Percentiles rank a stretch among this genome's conserved stretches.
Conservation (phyloP, 345 rosid genomes). For the Rhizophora apiculata region DNA sequence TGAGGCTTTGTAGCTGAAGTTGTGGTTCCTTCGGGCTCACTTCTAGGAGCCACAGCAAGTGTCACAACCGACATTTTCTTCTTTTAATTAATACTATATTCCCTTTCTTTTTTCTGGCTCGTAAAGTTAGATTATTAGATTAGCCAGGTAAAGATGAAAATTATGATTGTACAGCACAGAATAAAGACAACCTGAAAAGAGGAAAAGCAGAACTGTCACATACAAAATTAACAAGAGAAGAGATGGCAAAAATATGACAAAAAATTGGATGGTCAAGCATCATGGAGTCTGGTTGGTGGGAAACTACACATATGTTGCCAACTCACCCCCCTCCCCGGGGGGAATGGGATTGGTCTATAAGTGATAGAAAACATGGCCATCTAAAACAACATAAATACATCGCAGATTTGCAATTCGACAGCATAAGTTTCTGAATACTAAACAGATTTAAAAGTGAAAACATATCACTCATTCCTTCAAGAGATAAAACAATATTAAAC, state of each 20-base stretch:
- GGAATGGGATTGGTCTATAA: too few species aligned
- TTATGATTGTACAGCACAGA: background rate
- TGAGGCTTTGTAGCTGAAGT: slow-evolving; percentile 19
- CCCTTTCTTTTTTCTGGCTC: slow-evolving; percentile 22
- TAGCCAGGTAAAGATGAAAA: background rate
- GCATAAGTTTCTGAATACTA: too few species aligned
- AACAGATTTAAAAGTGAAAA: too few species aligned
- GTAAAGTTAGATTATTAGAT: background rate
- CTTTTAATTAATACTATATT: background rate
- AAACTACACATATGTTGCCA: too few species aligned
- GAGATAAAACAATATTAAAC: too few species aligned
- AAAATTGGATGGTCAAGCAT: too few species aligned
- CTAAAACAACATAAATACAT: too few species aligned
- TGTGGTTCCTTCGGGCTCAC: slow-evolving; percentile 30
- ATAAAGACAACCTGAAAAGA: background rate
- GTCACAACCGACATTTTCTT: slow-evolving; percentile 72
- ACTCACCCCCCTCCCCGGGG: too few species aligned
- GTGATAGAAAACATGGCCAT: too few species aligned
- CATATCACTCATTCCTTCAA: too few species aligned
- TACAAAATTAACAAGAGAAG: background rate
- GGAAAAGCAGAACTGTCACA: background rate
- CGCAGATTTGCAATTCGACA: too few species aligned
- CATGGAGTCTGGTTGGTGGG: too few species aligned
- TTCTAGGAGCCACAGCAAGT: slow-evolving; percentile 55
- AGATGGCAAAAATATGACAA: background rate